Conservation (phyloP, 306 rosid genomes). For the Argentina anserina region DNA sequence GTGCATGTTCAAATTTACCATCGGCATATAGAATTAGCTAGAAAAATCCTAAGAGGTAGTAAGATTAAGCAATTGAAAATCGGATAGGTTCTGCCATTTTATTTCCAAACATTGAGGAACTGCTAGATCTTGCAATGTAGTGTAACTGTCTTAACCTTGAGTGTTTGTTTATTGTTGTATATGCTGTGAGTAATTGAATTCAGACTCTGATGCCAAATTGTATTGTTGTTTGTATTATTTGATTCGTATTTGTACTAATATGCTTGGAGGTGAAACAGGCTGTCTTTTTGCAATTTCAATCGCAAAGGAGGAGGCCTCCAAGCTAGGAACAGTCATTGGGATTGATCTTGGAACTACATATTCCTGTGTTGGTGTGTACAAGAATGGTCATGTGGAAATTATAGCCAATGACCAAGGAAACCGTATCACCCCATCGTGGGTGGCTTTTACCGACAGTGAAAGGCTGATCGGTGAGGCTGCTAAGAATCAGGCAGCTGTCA, state of each 20-base stretch:
- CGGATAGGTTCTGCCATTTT: neutral
- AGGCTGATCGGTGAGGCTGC: slow-evolving; percentile 99
- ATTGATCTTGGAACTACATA: slow-evolving; percentile 96
- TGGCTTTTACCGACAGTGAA: slow-evolving; percentile 77
- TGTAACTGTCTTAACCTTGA: neutral
- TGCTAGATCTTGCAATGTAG: neutral
- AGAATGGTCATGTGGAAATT: slow-evolving; percentile 95
- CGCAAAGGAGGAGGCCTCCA: slow-evolving; percentile 84
- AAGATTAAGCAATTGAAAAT: neutral
- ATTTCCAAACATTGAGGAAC: neutral
- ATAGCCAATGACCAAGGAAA: slow-evolving; percentile 99
- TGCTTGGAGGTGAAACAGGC: slow-evolving; percentile 37
- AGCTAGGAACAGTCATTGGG: slow-evolving; percentile 94
- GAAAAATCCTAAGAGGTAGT: neutral
- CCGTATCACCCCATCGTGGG: slow-evolving; percentile 99
- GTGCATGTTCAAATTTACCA: neutral
- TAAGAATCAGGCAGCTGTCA: slow-evolving; percentile 96
- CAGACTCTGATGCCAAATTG: neutral
- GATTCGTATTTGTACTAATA: slow-evolving; percentile 21
- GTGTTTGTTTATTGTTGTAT: neutral
- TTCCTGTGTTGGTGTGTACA: slow-evolving; percentile 97
- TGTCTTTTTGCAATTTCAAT: slow-evolving; percentile 70
- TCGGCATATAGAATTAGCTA: neutral
- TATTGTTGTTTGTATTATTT: neutral
- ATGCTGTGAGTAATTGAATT: neutral